Base-by-base conservation (phyloP, 495 filamentous ascomycete species). In the Podospora conica region DNA sequence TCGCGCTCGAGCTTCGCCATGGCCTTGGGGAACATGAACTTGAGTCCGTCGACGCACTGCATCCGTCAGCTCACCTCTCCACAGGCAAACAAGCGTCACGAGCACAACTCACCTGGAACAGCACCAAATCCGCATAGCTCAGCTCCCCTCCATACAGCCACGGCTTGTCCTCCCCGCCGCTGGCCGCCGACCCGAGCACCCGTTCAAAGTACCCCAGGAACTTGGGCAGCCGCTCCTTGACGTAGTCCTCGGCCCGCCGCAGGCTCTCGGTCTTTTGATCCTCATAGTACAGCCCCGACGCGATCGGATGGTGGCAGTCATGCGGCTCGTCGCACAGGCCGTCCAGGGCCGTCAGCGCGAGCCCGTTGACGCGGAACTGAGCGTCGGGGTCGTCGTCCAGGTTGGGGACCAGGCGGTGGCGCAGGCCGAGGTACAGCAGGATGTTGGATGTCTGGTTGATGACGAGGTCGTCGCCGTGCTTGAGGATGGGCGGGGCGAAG, bases 271-370 rank as follows among this genome's bases (percentile, higher is more conserved):
- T 76, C 69, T 86, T 88, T 76, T 91, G 88, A 28, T 90, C 86
- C 65, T 90, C 87, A 66, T 90, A 91, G 66, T 87, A 89, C 27
- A 82, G 68, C 5, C 68, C 68, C 0, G 71, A 66, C 0, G 83
- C 79, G 18, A 90, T 79, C 0, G 88, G 88, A 67, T 91, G 88
- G 66, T 91, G 88, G 55, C 79, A 81, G 66, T 90, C 86, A 68
- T 91, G 88, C 18, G 81, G 78, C 71, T 91, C 88, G 65, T 89
- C 85, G 66, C 79, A 80, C 64, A 89, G 65, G 0, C 82, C 79
- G 66, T 91, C 88, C 65, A 90, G 73, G n/a, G 87, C 86, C 57
- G 88, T 90, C 23, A 90, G 71, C n/a, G 80, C 80, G 8, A 90
- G 76, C 60, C 74, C 76, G 55, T 87, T 82, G 48, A 90, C 75